phyloP scores from a whole-genome alignment of 257 asterid genomes.

The Solanum chaucha region DNA sequence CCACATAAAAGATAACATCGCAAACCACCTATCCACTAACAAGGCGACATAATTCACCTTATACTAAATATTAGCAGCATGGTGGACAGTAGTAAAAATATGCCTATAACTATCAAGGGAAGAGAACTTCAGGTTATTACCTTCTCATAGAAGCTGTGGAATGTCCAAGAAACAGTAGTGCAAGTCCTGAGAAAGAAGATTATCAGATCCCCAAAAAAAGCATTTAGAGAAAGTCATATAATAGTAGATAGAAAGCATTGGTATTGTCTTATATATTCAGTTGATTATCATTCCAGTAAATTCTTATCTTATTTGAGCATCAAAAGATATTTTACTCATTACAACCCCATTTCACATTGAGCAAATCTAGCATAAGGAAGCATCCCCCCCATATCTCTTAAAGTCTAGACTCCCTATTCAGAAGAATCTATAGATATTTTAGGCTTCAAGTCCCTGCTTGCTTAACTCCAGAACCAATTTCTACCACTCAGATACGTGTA shows the following conservation, averaged over 20 bases:
- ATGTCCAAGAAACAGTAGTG: conserved; percentile 86
- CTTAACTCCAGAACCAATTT: too few species aligned
- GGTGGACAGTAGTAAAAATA: background rate
- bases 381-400: too few species aligned
- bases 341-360: background rate
- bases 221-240: too few species aligned
- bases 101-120: background rate
- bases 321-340: background rate
- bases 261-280: too few species aligned
- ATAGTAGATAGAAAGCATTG: too few species aligned
- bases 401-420: too few species aligned
- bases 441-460: too few species aligned
- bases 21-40: background rate
- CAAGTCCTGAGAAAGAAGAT: conserved; percentile 32
- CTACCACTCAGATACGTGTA: too few species aligned
- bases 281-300: background rate
- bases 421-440: too few species aligned
- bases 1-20: background rate
- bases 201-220: too few species aligned
- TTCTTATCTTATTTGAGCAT: background rate
- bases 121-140: conserved; percentile 15
- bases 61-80: background rate
- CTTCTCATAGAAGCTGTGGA: conserved; percentile 86
- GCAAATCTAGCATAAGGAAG: too few species aligned
- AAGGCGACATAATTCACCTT: background rate